phyloP scores from a whole-genome alignment of 805 yeast species.

The Cyberlindnera mycetangii region DNA sequence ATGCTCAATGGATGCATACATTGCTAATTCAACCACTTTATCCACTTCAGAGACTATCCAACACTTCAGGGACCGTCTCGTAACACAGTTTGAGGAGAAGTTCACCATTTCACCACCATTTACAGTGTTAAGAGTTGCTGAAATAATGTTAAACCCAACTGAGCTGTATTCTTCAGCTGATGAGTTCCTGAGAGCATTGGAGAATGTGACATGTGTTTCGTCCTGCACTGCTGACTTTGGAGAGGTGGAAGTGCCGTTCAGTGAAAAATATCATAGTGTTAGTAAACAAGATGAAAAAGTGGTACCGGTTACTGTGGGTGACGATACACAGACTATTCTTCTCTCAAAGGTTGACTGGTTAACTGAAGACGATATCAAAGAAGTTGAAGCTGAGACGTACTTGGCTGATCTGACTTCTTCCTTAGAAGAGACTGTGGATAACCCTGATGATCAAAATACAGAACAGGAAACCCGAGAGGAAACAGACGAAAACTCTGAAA shows the following conservation, averaged over 20 bases:
- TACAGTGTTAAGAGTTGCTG: slow-evolving; percentile 46
- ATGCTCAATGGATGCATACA: not conserved
- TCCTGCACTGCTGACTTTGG: slow-evolving; percentile 17
- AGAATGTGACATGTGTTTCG: slow-evolving; percentile 22
- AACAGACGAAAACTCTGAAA: not conserved
- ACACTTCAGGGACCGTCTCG: slow-evolving; percentile 10
- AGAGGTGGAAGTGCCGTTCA: not conserved
- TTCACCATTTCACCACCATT: slow-evolving; percentile 39
- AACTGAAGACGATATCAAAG: slow-evolving; percentile 21
- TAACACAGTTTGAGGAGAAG: slow-evolving; percentile 1
- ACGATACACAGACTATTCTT: slow-evolving; percentile 23
- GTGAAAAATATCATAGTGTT: not conserved
- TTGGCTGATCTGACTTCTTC: slow-evolving; percentile 14
- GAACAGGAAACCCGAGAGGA: not conserved
- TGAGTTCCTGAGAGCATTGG: slow-evolving; percentile 46
- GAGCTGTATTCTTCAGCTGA: slow-evolving; percentile 35
- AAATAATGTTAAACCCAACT: slow-evolving; percentile 43
- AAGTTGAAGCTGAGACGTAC: slow-evolving; percentile 21
- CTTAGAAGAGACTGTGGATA: slow-evolving; percentile 10
- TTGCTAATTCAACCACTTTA: slow-evolving; percentile 13
- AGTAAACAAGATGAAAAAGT: not conserved
- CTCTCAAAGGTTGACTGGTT: slow-evolving; percentile 28
- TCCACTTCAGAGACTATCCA: slow-evolving; percentile 6
- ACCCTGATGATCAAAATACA: slow-evolving; percentile 1
- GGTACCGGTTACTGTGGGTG: slow-evolving; percentile 15